These are phyloP conservation scores for Pleurotus eryngii DNA, from an alignment of 768 basidiomycete genomes.

Conservation along the genomic window DNA sequence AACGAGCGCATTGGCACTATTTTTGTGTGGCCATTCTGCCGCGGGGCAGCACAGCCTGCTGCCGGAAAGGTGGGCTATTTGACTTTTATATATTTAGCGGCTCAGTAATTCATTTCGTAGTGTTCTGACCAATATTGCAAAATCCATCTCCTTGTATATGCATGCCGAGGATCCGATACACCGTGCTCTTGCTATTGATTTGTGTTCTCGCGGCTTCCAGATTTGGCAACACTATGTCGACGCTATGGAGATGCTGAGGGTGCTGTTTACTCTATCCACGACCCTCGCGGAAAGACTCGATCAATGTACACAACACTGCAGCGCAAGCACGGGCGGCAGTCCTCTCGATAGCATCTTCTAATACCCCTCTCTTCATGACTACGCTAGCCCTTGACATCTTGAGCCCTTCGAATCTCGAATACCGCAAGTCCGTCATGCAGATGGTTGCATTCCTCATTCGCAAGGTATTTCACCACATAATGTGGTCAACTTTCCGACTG, in stretches of 20 bases:
- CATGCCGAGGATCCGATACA: constrained; percentile 67
- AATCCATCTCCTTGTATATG: constrained; percentile 76
- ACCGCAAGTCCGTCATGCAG: constrained; percentile 87
- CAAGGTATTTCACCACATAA: constrained; percentile 50
- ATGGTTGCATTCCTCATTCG: constrained; percentile 90
- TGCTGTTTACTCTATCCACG: constrained; percentile 80
- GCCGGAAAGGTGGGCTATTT: constrained; percentile 54
- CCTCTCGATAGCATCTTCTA: constrained; percentile 75
- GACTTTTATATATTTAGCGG: neutral
- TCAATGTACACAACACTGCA: constrained; percentile 63
- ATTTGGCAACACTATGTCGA: constrained; percentile 96
- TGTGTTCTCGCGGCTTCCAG: constrained; percentile 87
- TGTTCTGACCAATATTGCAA: constrained; percentile 85
- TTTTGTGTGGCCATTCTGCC: constrained; percentile 81
- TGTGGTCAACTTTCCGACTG: neutral
- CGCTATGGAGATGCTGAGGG: constrained; percentile 81
- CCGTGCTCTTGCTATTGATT: constrained; percentile 76
- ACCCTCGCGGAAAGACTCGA: constrained; percentile 64
- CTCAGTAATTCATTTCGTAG: neutral
- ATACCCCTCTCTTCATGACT: constrained; percentile 91
- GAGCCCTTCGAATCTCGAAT: constrained; percentile 66
- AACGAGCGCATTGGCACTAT: constrained; percentile 68
- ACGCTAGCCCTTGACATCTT: constrained; percentile 89
- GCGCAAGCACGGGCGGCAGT: constrained; percentile 82
- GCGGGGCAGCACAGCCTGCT: constrained; percentile 76